Evolutionary conservation across 352 stramenopile species (phyloP).

Genomic region (Phytophthora kernoviae): DNA sequence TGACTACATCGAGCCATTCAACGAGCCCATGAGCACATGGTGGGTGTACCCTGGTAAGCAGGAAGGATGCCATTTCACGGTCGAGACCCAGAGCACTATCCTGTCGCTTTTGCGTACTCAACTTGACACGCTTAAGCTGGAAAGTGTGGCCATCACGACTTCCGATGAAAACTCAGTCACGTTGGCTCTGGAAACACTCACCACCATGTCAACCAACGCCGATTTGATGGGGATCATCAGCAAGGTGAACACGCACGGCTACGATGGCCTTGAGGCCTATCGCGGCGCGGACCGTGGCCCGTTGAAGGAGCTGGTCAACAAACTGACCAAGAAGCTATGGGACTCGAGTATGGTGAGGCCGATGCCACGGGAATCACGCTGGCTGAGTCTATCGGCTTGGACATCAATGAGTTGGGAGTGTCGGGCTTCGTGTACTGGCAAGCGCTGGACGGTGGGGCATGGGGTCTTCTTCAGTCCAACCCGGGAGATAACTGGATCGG

Average conservation of each 20-base stretch:
- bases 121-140: constrained; percentile 38
- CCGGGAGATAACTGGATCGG: constrained; percentile 49
- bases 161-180: constrained; percentile 64
- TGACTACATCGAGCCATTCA: constrained; percentile 63
- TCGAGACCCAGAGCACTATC: constrained; percentile 43
- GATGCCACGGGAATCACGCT: constrained; percentile 58
- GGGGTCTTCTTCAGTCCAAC: constrained; percentile 42
- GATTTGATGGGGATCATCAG: constrained; percentile 31
- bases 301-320: constrained; percentile 38
- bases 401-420: constrained; percentile 66
- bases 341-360: constrained; percentile 63
- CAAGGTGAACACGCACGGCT: constrained; percentile 68
- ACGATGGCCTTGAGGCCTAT: constrained; percentile 52
- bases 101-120: constrained; percentile 45
- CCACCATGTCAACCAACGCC: constrained; percentile 21
- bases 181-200: constrained; percentile 36
- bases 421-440: constrained; percentile 71
- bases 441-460: constrained; percentile 52
- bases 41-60: constrained; percentile 56
- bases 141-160: constrained; percentile 38
- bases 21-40: constrained; percentile 56
- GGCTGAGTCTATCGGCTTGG: constrained; percentile 57
- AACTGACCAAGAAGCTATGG: constrained; percentile 51
- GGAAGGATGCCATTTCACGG: constrained; percentile 56
- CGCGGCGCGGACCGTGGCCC: constrained; percentile 39